Base-by-base conservation (phyloP, 2,329 filamentous ascomycete species). In the Epichloe baconii region DNA sequence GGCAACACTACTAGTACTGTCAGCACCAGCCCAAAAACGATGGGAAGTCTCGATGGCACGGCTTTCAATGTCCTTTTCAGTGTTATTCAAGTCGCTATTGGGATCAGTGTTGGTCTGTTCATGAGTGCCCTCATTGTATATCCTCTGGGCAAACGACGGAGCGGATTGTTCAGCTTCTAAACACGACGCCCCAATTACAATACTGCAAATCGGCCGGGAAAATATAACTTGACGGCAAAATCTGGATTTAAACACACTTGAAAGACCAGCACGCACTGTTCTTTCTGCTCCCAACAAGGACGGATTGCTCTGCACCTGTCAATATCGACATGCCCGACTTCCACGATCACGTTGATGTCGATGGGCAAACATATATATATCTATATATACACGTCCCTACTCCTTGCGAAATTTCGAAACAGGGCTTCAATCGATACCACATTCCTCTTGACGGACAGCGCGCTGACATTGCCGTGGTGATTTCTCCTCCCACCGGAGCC, bases 61-160 rank as follows among this genome's bases (percentile, higher is more conserved):
- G 69, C 74, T 0, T 78, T 80, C 54, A 75, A 72, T 8, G 74
- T 82, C 4, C 64, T 79, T 31, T 70, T 77, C 40, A 77, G 74
- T 53, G 78, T 82, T 50, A 74, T 82, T 19, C 77, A 82, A 60
- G 75, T 82, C 2, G 76, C 78, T 5, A 79, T 82, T 51, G 77
- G 78, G 37, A 78, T 82, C 53, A 79, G 77, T n/a, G 78, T 81
- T 2, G 79, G 79, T 12, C 58, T 82, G 26, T 79, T 77, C 53
- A 66, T 80, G 59, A 78, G 76, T 50, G 75, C 75, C 6, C 59
- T 79, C 44, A 68, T 79, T 51, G 71, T 79, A 14, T 79, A 79
- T 58, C 76, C 76, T 0, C 62, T 79, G 36, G 77, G 78, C 12
- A 81, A 81, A 65, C 69, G 75, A 55, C 68, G 78, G 51, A 80